These are phyloP conservation scores for Pyronema domesticum DNA, from an alignment of 495 filamentous ascomycete genomes.

Conservation along the genomic window DNA sequence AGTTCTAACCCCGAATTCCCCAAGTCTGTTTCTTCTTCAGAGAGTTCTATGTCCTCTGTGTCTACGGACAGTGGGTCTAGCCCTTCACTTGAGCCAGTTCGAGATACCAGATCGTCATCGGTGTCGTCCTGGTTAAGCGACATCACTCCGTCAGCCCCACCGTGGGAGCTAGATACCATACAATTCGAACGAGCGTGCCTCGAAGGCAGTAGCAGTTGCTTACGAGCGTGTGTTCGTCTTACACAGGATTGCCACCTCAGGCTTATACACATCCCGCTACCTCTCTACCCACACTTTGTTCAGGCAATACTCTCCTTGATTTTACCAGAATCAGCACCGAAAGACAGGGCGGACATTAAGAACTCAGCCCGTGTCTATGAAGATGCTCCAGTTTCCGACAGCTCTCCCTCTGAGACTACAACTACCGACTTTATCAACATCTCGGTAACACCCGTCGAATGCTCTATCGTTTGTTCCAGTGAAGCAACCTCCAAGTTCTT, in stretches of 20 bases:
- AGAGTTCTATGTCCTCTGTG: background rate
- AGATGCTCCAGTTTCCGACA: constrained; percentile 8
- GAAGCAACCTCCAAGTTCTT: constrained; percentile 57
- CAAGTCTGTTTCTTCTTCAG: constrained; percentile 11
- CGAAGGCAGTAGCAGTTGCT: constrained; percentile 4
- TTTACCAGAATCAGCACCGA: constrained; percentile 39
- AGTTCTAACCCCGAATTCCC: constrained; percentile 11
- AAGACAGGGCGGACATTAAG: constrained; percentile 18
- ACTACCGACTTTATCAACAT: constrained; percentile 74
- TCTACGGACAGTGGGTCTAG: background rate
- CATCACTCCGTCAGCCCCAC: background rate
- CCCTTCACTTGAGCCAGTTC: background rate
- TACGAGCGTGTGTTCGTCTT: constrained; percentile 25
- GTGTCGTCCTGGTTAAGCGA: constrained; percentile 5
- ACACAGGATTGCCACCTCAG: constrained; percentile 68
- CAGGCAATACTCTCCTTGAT: constrained; percentile 73
- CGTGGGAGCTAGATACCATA: background rate
- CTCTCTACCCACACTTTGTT: constrained; percentile 62
- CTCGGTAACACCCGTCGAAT: constrained; percentile 80
- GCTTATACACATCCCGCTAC: constrained; percentile 77
- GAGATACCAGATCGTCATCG: background rate
- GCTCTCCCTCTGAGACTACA: constrained; percentile 15
- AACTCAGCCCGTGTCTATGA: constrained; percentile 1
- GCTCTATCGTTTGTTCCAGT: constrained; percentile 74
- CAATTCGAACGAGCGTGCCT: background rate